Evolutionary conservation across 371 early-diverging fungal genomes (phyloP).

Genomic region (Encephalitozoon cuniculi): DNA sequence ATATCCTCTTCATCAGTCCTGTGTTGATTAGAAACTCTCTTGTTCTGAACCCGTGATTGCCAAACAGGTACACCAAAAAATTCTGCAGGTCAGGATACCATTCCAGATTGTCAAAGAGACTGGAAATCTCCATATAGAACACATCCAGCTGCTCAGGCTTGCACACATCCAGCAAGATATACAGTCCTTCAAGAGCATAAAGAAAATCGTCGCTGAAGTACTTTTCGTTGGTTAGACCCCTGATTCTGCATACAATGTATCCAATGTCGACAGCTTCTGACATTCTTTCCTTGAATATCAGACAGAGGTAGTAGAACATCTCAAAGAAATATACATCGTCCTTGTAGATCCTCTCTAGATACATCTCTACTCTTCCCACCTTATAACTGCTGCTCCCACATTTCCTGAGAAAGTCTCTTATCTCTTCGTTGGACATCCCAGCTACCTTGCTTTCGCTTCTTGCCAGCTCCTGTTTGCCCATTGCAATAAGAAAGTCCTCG

Average conservation of each 20-base stretch:
- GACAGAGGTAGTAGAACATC: not conserved
- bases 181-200: not conserved
- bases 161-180: not conserved
- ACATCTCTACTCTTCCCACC: not conserved
- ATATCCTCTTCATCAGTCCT: not conserved
- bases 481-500: not conserved
- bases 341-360: not conserved
- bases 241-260: not conserved
- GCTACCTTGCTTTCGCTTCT: not conserved
- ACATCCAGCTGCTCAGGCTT: not conserved
- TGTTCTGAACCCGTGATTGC: not conserved
- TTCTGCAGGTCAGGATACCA: not conserved
- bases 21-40: not conserved
- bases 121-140: not conserved
- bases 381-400: not conserved
- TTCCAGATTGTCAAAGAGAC: not conserved
- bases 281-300: not conserved
- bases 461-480: not conserved
- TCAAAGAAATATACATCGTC: not conserved
- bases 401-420: not conserved
- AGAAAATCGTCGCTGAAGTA: not conserved
- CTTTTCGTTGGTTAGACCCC: not conserved
- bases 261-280: not conserved
- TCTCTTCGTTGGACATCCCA: not conserved
- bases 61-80: not conserved